Evolutionary conservation across 768 basidiomycete species (phyloP).

Genomic region (Leccinum pellstonianum): DNA sequence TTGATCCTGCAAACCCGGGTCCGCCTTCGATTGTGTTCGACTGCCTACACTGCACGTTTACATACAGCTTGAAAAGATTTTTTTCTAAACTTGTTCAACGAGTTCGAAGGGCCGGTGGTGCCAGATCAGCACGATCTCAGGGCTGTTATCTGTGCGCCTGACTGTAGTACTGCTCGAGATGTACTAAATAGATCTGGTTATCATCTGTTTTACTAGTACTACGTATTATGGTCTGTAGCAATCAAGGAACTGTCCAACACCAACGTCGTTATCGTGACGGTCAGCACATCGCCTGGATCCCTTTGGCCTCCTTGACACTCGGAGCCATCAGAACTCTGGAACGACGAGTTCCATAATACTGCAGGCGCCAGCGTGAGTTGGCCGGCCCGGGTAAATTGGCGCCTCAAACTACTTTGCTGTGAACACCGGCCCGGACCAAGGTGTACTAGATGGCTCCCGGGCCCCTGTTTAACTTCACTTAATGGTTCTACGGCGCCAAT

Average conservation of each 20-base stretch:
- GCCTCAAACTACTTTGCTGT: conserved; percentile 30
- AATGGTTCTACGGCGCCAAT: conserved; percentile 54
- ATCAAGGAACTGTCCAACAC: conserved; percentile 64
- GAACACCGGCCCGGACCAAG: conserved; percentile 51
- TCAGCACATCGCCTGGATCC: conserved; percentile 62
- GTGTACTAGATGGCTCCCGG: conserved; percentile 45
- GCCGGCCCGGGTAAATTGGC: conserved; percentile 31
- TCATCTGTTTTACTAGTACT: conserved; percentile 16
- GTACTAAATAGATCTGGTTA: not conserved
- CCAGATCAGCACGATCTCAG: conserved; percentile 67
- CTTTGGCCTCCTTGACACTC: conserved; percentile 56
- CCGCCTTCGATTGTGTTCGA: not conserved
- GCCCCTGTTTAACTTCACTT: conserved; percentile 33
- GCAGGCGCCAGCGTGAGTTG: conserved; percentile 44
- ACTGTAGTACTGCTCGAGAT: conserved; percentile 29
- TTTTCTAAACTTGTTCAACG: conserved; percentile 24
- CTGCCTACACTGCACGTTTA: not conserved
- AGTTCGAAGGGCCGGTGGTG: conserved; percentile 44
- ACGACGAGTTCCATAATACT: conserved; percentile 48
- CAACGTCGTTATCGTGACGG: conserved; percentile 60
- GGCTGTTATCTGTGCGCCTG: conserved; percentile 62
- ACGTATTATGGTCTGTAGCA: conserved; percentile 40
- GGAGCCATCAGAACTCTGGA: conserved; percentile 42
- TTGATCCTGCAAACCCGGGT: not conserved
- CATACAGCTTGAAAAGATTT: not conserved